phyloP scores from a whole-genome alignment of 75 land plant species.

The Azolla pinnata region DNA sequence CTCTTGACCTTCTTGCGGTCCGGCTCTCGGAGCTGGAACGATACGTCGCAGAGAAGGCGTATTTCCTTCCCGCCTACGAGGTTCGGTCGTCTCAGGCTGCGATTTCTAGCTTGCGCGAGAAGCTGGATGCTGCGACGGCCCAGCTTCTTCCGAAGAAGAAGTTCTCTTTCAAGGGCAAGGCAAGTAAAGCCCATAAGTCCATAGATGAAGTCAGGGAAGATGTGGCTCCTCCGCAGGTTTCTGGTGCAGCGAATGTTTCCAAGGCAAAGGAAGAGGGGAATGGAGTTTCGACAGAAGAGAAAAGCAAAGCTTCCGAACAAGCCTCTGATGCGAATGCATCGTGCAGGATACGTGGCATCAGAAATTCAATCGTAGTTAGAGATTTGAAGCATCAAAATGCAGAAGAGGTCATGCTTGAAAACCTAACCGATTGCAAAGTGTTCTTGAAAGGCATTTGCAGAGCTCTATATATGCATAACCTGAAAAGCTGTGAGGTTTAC shows the following conservation, averaged over 20 bases:
- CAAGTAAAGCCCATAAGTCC: conserved; percentile 8
- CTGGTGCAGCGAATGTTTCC: background rate
- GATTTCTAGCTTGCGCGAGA: conserved; percentile 43
- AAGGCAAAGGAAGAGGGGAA: background rate
- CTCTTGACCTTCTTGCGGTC: conserved; percentile 29
- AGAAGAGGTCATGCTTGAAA: conserved; percentile 58
- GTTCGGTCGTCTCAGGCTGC: conserved; percentile 53
- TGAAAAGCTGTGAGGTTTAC: conserved; percentile 63
- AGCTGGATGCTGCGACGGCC: conserved; percentile 28
- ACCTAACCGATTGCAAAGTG: conserved; percentile 55
- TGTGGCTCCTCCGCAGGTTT: background rate
- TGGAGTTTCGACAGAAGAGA: background rate
- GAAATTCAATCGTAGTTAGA: conserved; percentile 31
- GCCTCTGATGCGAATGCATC: background rate
- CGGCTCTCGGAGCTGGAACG: conserved; percentile 52
- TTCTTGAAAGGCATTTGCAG: conserved; percentile 46
- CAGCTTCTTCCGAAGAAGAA: conserved; percentile 66
- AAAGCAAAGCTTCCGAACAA: background rate
- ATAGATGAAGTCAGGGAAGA: background rate
- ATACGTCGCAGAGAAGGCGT: conserved; percentile 58
- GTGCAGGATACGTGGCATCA: conserved; percentile 31
- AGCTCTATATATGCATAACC: conserved; percentile 46
- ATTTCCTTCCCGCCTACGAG: conserved; percentile 69
- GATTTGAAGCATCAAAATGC: conserved; percentile 26
- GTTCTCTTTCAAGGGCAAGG: conserved; percentile 66